Evolutionary conservation across 306 rosid species (phyloP).

Genomic region (Coriaria nepalensis): DNA sequence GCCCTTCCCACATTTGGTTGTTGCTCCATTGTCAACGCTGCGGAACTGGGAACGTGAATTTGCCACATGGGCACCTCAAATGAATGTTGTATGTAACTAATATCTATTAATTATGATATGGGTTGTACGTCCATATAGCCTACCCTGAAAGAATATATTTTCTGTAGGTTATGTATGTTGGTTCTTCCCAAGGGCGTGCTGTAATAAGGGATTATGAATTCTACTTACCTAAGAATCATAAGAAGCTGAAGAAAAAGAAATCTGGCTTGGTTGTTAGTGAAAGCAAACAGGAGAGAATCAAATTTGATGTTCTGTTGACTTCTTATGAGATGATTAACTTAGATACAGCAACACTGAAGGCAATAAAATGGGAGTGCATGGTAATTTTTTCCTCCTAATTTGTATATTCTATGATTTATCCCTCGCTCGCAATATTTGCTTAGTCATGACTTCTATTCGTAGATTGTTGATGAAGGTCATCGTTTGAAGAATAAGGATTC

Average conservation of each 20-base stretch:
- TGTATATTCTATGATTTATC: conserved; percentile 11
- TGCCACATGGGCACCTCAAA: conserved; percentile 98
- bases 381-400: conserved; percentile 25
- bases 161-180: conserved; percentile 89
- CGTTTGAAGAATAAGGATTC: conserved; percentile 98
- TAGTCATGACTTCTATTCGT: conserved; percentile 17
- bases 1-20: conserved; percentile 77
- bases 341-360: conserved; percentile 60
- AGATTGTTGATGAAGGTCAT: conserved; percentile 99
- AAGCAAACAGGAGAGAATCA: conserved; percentile 93
- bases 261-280: conserved; percentile 51
- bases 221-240: conserved; percentile 72
- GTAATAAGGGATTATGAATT: conserved; percentile 84
- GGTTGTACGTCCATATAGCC: too few relatives aligned
- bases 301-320: conserved; percentile 90
- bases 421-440: conserved; percentile 10
- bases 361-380: conserved; percentile 92
- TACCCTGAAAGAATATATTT: conserved; percentile 14
- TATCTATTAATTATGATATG: neutral
- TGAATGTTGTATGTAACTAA: conserved; percentile 77
- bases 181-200: conserved; percentile 79
- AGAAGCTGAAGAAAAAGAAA: conserved; percentile 86
- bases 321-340: conserved; percentile 97
- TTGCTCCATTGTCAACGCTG: conserved; percentile 94
- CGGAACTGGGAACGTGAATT: conserved; percentile 99